phyloP scores from a whole-genome alignment of 2,329 filamentous ascomycete genomes.

The Exophiala bonariae region DNA sequence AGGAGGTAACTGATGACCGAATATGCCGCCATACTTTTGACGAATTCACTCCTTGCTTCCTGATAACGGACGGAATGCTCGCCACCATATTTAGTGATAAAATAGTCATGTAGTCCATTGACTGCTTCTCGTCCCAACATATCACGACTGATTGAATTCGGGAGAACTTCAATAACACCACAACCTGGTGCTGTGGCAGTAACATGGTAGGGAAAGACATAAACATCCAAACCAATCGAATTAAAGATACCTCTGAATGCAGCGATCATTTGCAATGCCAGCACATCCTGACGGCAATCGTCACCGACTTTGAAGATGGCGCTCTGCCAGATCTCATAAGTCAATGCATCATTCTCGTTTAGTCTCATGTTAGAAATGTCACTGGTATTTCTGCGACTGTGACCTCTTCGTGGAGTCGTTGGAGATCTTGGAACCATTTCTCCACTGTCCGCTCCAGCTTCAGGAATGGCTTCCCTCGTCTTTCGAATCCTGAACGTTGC shows the following conservation, averaged over 20 bases:
- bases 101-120: conserved; percentile 98
- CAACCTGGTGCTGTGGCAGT: conserved; percentile 96
- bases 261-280: conserved; percentile 96
- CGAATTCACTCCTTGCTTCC: conserved; percentile 92
- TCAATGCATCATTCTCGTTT: conserved; percentile 37
- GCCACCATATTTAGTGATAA: conserved; percentile 93
- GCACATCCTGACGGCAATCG: conserved; percentile 94
- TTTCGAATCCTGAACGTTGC: conserved; percentile 97
- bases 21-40: conserved; percentile 99
- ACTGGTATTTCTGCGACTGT: conserved; percentile 25
- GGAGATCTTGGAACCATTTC: conserved; percentile 46
- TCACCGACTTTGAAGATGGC: conserved; percentile 99
- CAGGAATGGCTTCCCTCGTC: conserved; percentile 53
- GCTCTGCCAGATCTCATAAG: conserved; percentile 95
- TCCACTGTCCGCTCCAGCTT: conserved; percentile 54
- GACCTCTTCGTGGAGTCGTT: conserved; percentile 23
- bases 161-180: conserved; percentile 95
- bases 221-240: conserved; percentile 90
- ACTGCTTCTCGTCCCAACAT: conserved; percentile 98
- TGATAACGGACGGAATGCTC: conserved; percentile 95
- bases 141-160: conserved; percentile 96
- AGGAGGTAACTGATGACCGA: conserved; percentile 94
- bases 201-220: conserved; percentile 94
- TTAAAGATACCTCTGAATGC: conserved; percentile 98
- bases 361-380: conserved; percentile 20